A percentile compares a stretch with the other conserved stretches of the same genome.
phyloP scores from a whole-genome alignment of 306 rosid species.

The Pachyrhizus erosus region DNA sequence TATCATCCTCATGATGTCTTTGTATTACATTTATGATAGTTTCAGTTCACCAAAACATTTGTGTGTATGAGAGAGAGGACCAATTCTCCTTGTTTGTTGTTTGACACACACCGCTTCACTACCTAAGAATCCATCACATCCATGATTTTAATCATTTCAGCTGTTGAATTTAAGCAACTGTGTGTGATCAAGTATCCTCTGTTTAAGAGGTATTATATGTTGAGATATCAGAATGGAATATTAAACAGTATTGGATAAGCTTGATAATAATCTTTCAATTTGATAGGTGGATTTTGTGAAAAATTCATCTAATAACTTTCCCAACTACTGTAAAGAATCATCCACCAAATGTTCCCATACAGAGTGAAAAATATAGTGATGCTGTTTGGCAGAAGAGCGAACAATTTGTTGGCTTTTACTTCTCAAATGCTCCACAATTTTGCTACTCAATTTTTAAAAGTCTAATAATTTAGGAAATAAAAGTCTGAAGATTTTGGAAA shows the following conservation, averaged over 20 bases:
- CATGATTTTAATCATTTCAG: neutral
- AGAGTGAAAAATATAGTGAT: neutral
- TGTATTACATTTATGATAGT: neutral
- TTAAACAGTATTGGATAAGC: neutral
- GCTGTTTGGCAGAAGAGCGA: neutral
- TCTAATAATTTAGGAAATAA: neutral
- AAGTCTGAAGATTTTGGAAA: slow-evolving; percentile 13
- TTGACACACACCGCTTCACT: neutral
- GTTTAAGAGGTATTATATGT: neutral
- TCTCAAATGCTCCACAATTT: neutral
- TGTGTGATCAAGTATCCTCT: neutral
- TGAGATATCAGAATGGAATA: neutral
- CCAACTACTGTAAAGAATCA: neutral
- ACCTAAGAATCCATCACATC: neutral
- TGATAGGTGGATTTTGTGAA: neutral
- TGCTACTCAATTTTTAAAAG: neutral
- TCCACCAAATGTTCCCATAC: neutral
- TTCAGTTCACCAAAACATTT: neutral
- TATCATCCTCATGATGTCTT: neutral
- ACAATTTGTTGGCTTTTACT: neutral
- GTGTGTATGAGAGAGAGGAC: neutral
- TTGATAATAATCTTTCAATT: neutral
- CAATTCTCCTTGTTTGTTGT: neutral
- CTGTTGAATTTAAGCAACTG: neutral
- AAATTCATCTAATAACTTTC: neutral